A percentile compares a stretch with the other conserved stretches of the same genome.
phyloP scores from a whole-genome alignment of 2,329 filamentous ascomycete species.

The Fonsecaea multimorphosa region DNA sequence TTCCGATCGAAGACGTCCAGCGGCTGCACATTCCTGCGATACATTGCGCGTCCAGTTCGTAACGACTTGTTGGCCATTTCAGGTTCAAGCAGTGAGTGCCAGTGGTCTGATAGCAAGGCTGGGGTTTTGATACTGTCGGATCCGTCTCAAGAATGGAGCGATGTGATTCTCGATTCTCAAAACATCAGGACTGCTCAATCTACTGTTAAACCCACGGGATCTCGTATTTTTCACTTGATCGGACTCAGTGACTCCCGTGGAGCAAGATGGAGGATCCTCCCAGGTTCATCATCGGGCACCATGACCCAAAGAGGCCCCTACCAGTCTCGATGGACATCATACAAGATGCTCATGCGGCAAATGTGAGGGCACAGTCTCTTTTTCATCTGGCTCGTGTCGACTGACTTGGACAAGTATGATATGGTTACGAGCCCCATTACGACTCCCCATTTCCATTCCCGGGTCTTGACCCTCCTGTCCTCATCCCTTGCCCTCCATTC shows the following conservation, averaged over 20 bases:
- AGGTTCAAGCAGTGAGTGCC: background rate
- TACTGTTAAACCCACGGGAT: background rate
- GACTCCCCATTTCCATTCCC: conserved; percentile 64
- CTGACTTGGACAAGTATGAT: conserved; percentile 61
- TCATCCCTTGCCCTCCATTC: conserved; percentile 56
- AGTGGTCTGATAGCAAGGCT: conserved; percentile 9
- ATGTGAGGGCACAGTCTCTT: conserved; percentile 48
- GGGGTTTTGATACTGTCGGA: background rate
- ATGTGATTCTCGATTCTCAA: background rate
- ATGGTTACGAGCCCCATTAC: conserved; percentile 69
- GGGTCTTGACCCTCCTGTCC: conserved; percentile 61
- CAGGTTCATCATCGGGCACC: conserved; percentile 66
- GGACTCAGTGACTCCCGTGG: background rate
- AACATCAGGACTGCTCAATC: background rate
- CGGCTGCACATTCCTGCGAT: background rate
- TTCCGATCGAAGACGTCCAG: background rate
- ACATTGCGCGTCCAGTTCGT: background rate
- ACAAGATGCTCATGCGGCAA: conserved; percentile 62
- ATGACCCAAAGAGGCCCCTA: conserved; percentile 61
- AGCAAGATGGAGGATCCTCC: conserved; percentile 46
- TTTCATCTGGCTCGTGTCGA: conserved; percentile 5
- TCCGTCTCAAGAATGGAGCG: conserved; percentile 2
- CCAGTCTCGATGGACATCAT: conserved; percentile 59
- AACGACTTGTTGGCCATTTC: background rate
- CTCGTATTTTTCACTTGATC: background rate